A percentile compares a stretch with the other conserved stretches of the same genome.
Conservation (phyloP, 2,329 filamentous ascomycete species). For the Pestalotiopsis sp. region DNA sequence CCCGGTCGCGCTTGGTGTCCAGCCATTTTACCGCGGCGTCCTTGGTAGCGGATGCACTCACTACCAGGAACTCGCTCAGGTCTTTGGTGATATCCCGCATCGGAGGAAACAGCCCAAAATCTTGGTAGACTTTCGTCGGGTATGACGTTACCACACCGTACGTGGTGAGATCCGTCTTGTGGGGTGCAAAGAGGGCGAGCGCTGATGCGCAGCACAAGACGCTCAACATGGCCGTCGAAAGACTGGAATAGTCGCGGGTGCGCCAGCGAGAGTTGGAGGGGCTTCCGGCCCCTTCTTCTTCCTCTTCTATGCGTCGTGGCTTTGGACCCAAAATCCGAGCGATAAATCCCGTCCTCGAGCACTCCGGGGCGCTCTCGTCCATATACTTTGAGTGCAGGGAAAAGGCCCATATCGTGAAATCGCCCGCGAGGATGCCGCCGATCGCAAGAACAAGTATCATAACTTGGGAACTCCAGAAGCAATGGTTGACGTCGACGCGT, state of each 20-base stretch:
- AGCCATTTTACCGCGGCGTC: not conserved
- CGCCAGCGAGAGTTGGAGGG: not conserved
- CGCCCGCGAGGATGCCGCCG: conserved; percentile 2
- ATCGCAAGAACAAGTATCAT: conserved; percentile 3
- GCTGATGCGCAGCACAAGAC: not conserved
- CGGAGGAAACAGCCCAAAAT: not conserved
- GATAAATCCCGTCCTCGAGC: not conserved
- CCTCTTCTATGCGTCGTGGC: not conserved
- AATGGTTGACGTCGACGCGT: not conserved
- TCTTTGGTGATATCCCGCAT: not conserved
- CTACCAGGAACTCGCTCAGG: not conserved
- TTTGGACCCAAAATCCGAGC: not conserved
- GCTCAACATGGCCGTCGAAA: not conserved
- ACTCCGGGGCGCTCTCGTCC: not conserved
- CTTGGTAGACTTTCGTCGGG: not conserved
- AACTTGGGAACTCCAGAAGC: not conserved
- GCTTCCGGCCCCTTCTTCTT: not conserved
- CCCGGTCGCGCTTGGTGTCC: not conserved
- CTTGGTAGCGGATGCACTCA: not conserved
- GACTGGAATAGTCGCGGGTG: not conserved
- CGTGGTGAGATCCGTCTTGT: not conserved
- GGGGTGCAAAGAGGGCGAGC: conserved; percentile 5
- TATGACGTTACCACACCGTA: not conserved
- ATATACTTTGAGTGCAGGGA: not conserved
- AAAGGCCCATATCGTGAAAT: conserved; percentile 4